Base-by-base conservation (phyloP, 495 filamentous ascomycete species). In the Penicillium nucicola region DNA sequence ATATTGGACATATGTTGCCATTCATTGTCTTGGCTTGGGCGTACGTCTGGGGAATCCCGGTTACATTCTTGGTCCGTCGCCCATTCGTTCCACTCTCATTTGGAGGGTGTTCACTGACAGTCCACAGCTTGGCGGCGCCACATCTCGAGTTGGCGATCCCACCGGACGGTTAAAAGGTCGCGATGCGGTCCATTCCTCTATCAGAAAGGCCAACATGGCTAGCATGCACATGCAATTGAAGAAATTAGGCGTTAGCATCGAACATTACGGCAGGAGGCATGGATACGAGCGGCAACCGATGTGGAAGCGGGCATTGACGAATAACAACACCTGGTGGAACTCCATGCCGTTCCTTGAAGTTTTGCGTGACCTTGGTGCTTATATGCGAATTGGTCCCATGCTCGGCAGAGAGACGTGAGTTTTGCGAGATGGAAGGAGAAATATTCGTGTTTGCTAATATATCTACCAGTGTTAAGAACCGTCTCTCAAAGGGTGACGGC, bases 1-100 rank as follows among this genome's bases (percentile, higher is more conserved):
- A 99, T 64, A 76, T 97, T 46, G 93, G 93, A 25, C 91, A 99
- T 66, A 82, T 99, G 48, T 70, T 97, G 9, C 92, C 93, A 8
- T 77, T 97, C 35, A 97, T 99, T 93, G 84, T 90, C 1, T 68
- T 97, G 22, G 92, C 90, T 50, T 97, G 93, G 88, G 86, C 90
- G 74, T 95, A 92, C 64, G 74, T 95, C 33, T 81, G 91, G 69
- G 92, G 93, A 12, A 85, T 87, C 55, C 76, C 80, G 25, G 76
- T 88, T 12, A 77, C 87, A 18, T 86, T 85, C 42, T 67, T 99
- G 52, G 76, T 88, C 48, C 64, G 74, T 71, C 15, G 11, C 25
- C 17, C 37, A 8, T n/a, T 7, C 8, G 13, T 35, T 23, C 31
- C 9, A 12, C 28, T 10, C 42, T 2, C 1, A 14, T 14, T 23